Conservation (phyloP, 2,329 filamentous ascomycete genomes). For the Colletotrichum sp. region DNA sequence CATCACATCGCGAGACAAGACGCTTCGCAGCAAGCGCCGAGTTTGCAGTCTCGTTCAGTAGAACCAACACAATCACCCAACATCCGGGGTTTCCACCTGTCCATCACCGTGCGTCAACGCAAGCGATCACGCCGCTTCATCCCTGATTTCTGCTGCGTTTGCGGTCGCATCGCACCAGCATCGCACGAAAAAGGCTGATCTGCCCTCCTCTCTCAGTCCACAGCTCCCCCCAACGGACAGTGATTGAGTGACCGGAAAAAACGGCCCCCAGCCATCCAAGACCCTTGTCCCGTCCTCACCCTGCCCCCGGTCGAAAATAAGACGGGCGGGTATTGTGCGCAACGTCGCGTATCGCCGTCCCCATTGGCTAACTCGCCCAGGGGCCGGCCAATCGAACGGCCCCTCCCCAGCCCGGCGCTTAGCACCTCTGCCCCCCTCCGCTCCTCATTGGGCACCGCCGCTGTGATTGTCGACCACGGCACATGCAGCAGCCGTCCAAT, state of each 20-base stretch:
- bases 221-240: background rate
- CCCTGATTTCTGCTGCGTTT: background rate
- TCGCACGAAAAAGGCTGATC: slow-evolving; percentile 11
- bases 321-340: slow-evolving; percentile 19
- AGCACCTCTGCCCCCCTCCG: slow-evolving; percentile 5
- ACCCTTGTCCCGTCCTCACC: background rate
- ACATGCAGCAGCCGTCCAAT: slow-evolving; percentile 20
- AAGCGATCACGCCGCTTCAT: background rate
- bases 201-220: background rate
- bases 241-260: background rate
- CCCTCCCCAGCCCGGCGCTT: slow-evolving; percentile 20
- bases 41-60: background rate
- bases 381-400: slow-evolving; percentile 12
- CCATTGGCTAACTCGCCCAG: slow-evolving; percentile 6
- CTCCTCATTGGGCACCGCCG: slow-evolving; percentile 14
- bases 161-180: slow-evolving; percentile 16
- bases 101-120: background rate
- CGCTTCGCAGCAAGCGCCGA: slow-evolving; percentile 4
- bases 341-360: background rate
- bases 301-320: background rate
- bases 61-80: background rate
- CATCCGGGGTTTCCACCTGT: background rate
- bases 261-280: background rate
- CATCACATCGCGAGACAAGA: background rate
- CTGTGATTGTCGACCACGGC: slow-evolving; percentile 20